These are phyloP conservation scores for Ligustrum vulgare DNA, from an alignment of 257 asterid genomes.

Conservation along the genomic window DNA sequence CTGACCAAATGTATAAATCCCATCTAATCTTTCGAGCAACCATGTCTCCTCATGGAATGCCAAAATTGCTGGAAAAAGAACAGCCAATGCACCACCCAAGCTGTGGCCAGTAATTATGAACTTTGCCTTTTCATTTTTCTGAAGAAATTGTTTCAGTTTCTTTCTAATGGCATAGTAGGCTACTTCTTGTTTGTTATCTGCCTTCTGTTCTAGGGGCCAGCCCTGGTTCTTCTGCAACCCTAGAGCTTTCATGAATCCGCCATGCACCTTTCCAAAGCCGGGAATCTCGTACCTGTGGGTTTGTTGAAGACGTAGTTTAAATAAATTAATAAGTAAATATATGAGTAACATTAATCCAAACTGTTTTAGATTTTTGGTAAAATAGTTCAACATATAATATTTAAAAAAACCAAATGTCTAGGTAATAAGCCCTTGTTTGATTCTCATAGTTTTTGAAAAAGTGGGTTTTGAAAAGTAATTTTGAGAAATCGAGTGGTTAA, in stretches of 20 bases:
- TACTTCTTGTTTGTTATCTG: constrained; percentile 15
- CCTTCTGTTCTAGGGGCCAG: constrained; percentile 38
- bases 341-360: neutral
- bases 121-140: constrained; percentile 26
- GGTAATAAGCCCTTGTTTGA: no score
- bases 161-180: constrained; percentile 47
- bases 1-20: constrained; percentile 53
- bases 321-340: neutral
- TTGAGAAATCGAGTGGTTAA: no score
- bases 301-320: neutral
- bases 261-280: constrained; percentile 41
- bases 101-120: constrained; percentile 54
- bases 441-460: no score
- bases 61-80: constrained; percentile 38
- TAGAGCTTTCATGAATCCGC: constrained; percentile 58
- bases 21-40: constrained; percentile 43
- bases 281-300: constrained; percentile 34
- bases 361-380: neutral
- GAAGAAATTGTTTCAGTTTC: constrained; percentile 20
- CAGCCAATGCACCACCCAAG: constrained; percentile 56
- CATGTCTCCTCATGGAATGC: constrained; percentile 33
- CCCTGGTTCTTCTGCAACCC: constrained; percentile 46
- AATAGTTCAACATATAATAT: no score
- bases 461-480: no score
- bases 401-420: no score